phyloP scores from a whole-genome alignment of 148 eudicot species.

The Spergularia bocconei region DNA sequence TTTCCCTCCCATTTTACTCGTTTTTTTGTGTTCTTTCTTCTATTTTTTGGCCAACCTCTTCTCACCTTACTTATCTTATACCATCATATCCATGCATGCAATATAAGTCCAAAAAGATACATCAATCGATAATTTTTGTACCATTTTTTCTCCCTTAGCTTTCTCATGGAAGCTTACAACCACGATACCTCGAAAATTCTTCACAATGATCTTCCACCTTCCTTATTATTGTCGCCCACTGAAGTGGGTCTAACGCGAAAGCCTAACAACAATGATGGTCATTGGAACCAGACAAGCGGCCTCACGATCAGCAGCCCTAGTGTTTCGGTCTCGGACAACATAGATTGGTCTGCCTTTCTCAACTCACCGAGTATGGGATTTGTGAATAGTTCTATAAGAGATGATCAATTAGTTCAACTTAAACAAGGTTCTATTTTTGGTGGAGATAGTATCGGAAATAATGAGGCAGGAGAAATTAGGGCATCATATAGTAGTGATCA shows the following conservation, averaged over 20 bases:
- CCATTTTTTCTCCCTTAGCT: background rate
- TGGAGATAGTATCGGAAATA: background rate
- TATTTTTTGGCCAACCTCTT: constrained; percentile 25
- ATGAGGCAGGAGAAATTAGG: constrained; percentile 6
- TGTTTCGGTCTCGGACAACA: background rate
- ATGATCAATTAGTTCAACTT: background rate
- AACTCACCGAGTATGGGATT: constrained; percentile 22
- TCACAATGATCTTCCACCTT: background rate
- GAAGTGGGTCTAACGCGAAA: too few species aligned
- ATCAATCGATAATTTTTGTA: background rate
- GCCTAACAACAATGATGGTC: background rate
- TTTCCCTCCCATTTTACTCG: constrained; percentile 18
- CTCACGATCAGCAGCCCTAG: background rate
- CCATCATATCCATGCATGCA: background rate
- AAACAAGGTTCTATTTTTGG: background rate
- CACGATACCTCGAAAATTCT: background rate
- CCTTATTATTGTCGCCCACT: background rate
- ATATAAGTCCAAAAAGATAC: background rate
- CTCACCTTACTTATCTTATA: constrained; percentile 14
- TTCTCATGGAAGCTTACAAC: constrained; percentile 5
- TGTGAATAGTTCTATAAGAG: background rate
- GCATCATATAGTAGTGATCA: constrained; percentile 7
- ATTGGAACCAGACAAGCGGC: background rate
- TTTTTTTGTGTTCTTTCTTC: background rate
- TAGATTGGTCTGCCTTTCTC: constrained; percentile 30